phyloP scores from a whole-genome alignment of 164 flowering plant species.

The Nelumbo lutea region DNA sequence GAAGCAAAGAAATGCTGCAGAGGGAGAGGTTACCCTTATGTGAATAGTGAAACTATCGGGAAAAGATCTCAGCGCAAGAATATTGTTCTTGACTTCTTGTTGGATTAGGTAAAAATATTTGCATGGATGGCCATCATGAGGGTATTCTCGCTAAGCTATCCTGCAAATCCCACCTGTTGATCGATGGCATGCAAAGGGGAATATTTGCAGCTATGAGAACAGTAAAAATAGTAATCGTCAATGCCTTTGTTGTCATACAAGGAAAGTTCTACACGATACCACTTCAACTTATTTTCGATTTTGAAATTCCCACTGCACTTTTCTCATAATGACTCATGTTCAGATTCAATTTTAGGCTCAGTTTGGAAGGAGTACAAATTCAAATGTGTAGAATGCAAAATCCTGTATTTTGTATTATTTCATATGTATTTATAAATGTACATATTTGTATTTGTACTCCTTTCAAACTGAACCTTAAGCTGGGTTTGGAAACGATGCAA shows the following conservation, averaged over 20 bases:
- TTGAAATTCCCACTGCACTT: slow-evolving; percentile 3
- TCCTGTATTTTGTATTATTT: too few species aligned
- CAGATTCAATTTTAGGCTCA: too few species aligned
- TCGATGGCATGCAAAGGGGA: slow-evolving; percentile 25
- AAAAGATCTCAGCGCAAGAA: slow-evolving; percentile 46
- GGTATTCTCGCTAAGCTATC: slow-evolving; percentile 25
- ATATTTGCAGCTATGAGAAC: slow-evolving; percentile 71
- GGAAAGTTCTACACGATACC: slow-evolving; percentile 15
- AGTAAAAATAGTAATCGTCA: slow-evolving; percentile 89
- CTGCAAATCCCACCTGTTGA: slow-evolving; percentile 13
- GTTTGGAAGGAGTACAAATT: too few species aligned
- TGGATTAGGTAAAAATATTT: slow-evolving; percentile 30
- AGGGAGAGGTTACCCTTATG: slow-evolving; percentile 38
- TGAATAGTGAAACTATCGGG: slow-evolving; percentile 75
- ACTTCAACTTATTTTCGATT: slow-evolving; percentile 13
- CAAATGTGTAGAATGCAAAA: too few species aligned
- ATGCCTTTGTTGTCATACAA: slow-evolving; percentile 97
- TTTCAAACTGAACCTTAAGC: too few species aligned
- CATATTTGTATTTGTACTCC: too few species aligned
- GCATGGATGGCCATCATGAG: slow-evolving; percentile 48
- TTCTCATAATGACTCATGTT: background rate
- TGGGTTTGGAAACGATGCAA: too few species aligned
- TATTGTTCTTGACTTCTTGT: slow-evolving; percentile 37
- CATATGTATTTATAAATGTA: too few species aligned
- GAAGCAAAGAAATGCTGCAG: too few species aligned